A percentile compares a stretch with the other conserved stretches of the same genome.
Conservation (phyloP, 768 basidiomycete species). For the Lactarius quietus region DNA sequence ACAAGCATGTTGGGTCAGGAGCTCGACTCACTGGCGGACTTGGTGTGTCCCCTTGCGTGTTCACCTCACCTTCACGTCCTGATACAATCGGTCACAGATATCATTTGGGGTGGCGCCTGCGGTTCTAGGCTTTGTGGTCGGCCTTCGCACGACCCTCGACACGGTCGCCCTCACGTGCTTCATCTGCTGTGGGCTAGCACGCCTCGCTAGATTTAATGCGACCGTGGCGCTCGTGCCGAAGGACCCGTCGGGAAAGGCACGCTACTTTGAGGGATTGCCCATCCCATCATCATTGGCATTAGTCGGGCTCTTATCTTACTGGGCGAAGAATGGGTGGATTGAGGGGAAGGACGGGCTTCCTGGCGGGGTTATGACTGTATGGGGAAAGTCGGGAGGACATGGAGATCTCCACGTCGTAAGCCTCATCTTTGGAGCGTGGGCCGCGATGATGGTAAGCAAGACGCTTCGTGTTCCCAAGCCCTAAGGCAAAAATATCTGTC, state of each 20-base stretch:
- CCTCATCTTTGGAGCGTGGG: constrained; percentile 81
- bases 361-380: constrained; percentile 66
- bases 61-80: constrained; percentile 3
- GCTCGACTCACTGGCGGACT: constrained; percentile 92
- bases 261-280: constrained; percentile 97
- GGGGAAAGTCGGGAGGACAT: constrained; percentile 66
- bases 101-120: constrained; percentile 98
- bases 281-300: constrained; percentile 87
- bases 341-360: constrained; percentile 74
- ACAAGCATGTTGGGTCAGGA: constrained; percentile 97
- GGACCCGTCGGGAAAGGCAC: constrained; percentile 78
- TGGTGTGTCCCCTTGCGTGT: constrained; percentile 50
- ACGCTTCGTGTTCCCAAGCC: constrained; percentile 84
- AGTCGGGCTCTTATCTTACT: constrained; percentile 75
- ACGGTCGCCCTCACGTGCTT: constrained; percentile 82
- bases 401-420: constrained; percentile 84
- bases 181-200: constrained; percentile 94
- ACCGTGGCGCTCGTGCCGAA: constrained; percentile 94
- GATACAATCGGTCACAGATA: constrained; percentile 48
- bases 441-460: constrained; percentile 97
- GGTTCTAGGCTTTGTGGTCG: constrained; percentile 86
- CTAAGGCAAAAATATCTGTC: constrained; percentile 33
- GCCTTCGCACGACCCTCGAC: constrained; percentile 89
- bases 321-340: constrained; percentile 83
- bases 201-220: constrained; percentile 97